phyloP scores from a whole-genome alignment of 441 rosid genomes.

The Gossypium davidsonii region DNA sequence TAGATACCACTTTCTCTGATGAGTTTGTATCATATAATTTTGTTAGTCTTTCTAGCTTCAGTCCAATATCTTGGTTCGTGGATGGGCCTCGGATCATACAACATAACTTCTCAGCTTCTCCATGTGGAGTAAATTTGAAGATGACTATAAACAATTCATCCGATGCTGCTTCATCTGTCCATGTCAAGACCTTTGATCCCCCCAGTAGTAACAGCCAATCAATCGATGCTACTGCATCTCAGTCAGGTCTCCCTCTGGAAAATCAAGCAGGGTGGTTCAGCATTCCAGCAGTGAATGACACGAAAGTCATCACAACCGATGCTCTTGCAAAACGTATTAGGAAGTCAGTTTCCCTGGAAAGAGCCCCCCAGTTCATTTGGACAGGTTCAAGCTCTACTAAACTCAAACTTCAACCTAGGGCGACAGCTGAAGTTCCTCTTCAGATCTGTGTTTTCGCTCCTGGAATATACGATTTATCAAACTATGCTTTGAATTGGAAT shows the following conservation, averaged over 20 bases:
- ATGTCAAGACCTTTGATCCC: constrained; percentile 43
- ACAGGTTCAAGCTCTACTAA: constrained; percentile 68
- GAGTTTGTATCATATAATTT: constrained; percentile 8
- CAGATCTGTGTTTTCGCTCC: constrained; percentile 74
- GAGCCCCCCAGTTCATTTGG: constrained; percentile 72
- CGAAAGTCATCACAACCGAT: constrained; percentile 46
- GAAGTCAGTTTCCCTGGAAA: constrained; percentile 38
- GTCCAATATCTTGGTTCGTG: constrained; percentile 71
- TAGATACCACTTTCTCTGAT: neutral
- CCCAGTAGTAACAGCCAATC: constrained; percentile 20
- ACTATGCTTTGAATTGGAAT: constrained; percentile 71
- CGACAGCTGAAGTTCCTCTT: constrained; percentile 54
- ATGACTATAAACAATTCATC: constrained; percentile 77
- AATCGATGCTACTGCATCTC: constrained; percentile 22
- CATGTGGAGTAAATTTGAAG: constrained; percentile 58
- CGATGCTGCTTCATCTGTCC: constrained; percentile 40
- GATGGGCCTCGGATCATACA: constrained; percentile 52
- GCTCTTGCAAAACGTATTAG: constrained; percentile 25
- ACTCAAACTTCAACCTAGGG: constrained; percentile 47
- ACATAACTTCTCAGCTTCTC: constrained; percentile 60
- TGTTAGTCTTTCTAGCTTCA: constrained; percentile 42
- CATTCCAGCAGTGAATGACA: constrained; percentile 39
- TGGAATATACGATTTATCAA: constrained; percentile 67
- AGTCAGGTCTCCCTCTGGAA: constrained; percentile 28
- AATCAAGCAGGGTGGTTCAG: constrained; percentile 70